Evolutionary conservation across 139 green algal species (phyloP), one percentile per base, ranked within the genome.

Genomic region (Chlorella sorokiniana): DNA sequence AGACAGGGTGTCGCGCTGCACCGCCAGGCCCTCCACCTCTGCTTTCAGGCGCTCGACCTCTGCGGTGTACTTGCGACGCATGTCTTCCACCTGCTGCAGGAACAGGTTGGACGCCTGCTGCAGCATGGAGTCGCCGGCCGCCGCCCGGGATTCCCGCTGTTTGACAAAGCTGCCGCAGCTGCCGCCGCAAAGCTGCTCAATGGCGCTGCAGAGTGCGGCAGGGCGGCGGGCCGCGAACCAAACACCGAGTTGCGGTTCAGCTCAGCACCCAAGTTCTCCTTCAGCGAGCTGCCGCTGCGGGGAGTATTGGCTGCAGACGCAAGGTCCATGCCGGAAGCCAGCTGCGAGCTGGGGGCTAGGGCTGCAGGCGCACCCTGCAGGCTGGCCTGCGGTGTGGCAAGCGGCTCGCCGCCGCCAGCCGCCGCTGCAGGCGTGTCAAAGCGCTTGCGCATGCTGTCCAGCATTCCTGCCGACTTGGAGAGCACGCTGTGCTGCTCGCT

Each of bases 61-160:
- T 29, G 56, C 62, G 0, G 79, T 81, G 59, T 90, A 89, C 45
- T 79, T 81, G n/a, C 83, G 45, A 23, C 79, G 86, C 41, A 84
- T 76, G 37, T 81, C 73, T 35, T 89, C 78, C 45, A 90, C 78
- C 56, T 87, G 80, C 81, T 85, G 64, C 64, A 89, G 31, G 11
- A 90, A 89, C 35, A 63, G 22, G n/a, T 22, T 76, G 73, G 83
- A 87, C 51, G 83, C 83, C 54, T 88, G 70, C 85, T 89, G 85
- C 42, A 89, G 75, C 37, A 69, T 33, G 10, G 78, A 83, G 78
- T 77, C 69, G 14, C 35, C 38, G n/a, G 23, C 69, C 42, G 69
- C 27, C 20, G 68, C 41, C 41, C 41, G 22, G 16, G 16, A 81
- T 67, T 18, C 10, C 14, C 11, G 14, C 14, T 29, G 41, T 29